Percentiles rank a stretch among this genome's conserved stretches.
Evolutionary conservation across 78 protist genomes (phyloP).

Genomic region (Emiliania huxleyi): DNA sequence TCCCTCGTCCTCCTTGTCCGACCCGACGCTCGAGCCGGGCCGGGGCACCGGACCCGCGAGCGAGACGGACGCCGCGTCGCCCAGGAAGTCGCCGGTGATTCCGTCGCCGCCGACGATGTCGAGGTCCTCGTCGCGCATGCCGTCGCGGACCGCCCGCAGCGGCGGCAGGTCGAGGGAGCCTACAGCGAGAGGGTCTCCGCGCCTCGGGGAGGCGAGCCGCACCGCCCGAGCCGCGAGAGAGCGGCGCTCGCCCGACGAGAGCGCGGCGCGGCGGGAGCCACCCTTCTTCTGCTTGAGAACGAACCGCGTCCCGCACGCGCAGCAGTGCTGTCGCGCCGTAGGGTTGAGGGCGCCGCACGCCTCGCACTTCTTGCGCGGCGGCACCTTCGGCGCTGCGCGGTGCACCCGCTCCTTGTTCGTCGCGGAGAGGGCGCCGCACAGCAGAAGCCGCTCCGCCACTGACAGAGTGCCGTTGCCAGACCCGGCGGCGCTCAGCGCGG

Average conservation of each 20-base stretch:
- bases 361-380: slow-evolving; percentile 25
- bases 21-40: not conserved
- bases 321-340: not conserved
- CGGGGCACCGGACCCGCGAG: not conserved
- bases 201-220: too few relatives aligned
- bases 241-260: too few relatives aligned
- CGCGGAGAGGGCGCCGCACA: not conserved
- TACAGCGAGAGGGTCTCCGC: not conserved
- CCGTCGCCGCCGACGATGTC: not conserved
- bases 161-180: too few relatives aligned
- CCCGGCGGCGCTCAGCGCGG: not conserved
- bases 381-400: not conserved
- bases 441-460: not conserved
- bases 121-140: not conserved
- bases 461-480: not conserved
- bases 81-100: not conserved
- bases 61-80: not conserved
- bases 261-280: too few relatives aligned
- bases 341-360: not conserved
- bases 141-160: not conserved
- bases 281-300: not conserved
- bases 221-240: too few relatives aligned
- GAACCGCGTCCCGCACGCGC: not conserved
- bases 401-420: not conserved
- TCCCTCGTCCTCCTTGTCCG: not conserved